Evolutionary conservation across 2,329 filamentous ascomycete species (phyloP).

Genomic region (Fusarium domesticum): DNA sequence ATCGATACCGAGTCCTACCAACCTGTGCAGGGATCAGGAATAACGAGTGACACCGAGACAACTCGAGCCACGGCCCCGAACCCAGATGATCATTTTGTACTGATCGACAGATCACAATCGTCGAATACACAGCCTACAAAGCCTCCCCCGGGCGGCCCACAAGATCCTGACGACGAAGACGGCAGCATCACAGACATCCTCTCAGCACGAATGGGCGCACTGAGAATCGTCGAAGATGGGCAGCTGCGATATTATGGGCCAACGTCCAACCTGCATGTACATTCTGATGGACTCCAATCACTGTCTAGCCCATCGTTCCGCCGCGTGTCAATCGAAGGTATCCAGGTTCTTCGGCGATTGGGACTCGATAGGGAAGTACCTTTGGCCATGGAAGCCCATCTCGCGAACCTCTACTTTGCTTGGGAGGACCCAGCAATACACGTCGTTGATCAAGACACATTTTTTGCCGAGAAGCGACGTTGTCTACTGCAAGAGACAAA

Average conservation of each 20-base stretch:
- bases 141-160: no score
- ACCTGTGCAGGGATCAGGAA: no score
- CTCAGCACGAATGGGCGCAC: slow-evolving; percentile 26
- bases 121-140: no score
- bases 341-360: no score
- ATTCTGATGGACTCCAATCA: slow-evolving; percentile 28
- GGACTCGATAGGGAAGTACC: slow-evolving; percentile 20
- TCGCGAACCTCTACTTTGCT: slow-evolving; percentile 20
- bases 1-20: no score
- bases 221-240: slow-evolving; percentile 26
- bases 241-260: slow-evolving; percentile 26
- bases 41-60: no score
- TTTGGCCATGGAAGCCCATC: slow-evolving; percentile 14
- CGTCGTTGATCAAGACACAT: slow-evolving; percentile 25
- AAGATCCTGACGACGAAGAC: neutral
- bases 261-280: slow-evolving; percentile 29
- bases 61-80: no score
- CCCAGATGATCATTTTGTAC: neutral
- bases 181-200: slow-evolving; percentile 13
- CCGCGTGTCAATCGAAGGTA: no score
- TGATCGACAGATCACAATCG: neutral
- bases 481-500: slow-evolving; percentile 22
- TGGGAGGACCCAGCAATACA: slow-evolving; percentile 26
- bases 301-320: slow-evolving; percentile 26
- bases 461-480: slow-evolving; percentile 9